These are phyloP conservation scores for Monosporascus sp. DNA, from an alignment of 2,329 filamentous ascomycete species.

Conservation along the genomic window DNA sequence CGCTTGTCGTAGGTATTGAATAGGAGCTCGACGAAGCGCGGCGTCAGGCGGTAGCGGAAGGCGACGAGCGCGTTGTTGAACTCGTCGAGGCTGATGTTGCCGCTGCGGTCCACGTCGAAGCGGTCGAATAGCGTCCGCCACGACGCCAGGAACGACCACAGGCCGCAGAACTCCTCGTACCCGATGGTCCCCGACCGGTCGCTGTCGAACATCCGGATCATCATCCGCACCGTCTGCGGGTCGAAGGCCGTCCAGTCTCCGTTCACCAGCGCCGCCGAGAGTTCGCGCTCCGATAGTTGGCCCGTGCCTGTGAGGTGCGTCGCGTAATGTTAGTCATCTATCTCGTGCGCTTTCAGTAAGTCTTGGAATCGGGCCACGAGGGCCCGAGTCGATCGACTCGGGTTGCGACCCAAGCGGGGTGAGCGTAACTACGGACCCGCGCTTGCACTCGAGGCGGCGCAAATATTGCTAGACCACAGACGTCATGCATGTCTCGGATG, in stretches of 20 bases:
- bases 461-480: no score
- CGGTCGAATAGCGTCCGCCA: slow-evolving; percentile 94
- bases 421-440: no score
- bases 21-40: slow-evolving; percentile 75
- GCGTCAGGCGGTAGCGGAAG: slow-evolving; percentile 87
- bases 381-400: no score
- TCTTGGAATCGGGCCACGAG: neutral
- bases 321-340: neutral
- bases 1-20: slow-evolving; percentile 87
- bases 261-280: slow-evolving; percentile 87
- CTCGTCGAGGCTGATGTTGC: slow-evolving; percentile 79
- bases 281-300: slow-evolving; percentile 77
- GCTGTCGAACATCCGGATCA: slow-evolving; percentile 99
- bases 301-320: slow-evolving; percentile 54
- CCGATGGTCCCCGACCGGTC: slow-evolving; percentile 84
- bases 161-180: slow-evolving; percentile 91
- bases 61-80: slow-evolving; percentile 86
- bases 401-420: no score
- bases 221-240: slow-evolving; percentile 90
- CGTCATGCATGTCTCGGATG: no score
- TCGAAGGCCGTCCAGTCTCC: slow-evolving; percentile 95
- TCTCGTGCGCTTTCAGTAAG: neutral
- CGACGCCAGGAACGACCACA: slow-evolving; percentile 92
- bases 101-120: slow-evolving; percentile 82
- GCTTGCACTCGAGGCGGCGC: no score